Evolutionary conservation across 2,329 filamentous ascomycete genomes (phyloP), one percentile per base, ranked within the genome.

Genomic region (Cercospora canescens): DNA sequence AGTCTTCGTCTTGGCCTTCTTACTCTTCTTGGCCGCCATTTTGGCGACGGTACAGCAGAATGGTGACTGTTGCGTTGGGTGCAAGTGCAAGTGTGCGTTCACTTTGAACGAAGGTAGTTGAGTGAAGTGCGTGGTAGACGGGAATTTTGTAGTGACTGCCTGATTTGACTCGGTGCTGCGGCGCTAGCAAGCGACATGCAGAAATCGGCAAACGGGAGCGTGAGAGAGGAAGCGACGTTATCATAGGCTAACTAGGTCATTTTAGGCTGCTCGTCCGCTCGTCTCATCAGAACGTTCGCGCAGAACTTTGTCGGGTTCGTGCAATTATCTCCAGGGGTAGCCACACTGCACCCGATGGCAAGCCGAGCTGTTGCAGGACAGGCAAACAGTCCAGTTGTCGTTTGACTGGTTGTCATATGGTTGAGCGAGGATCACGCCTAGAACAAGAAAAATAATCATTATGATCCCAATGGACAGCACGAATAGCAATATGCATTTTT

Each of bases 1-100:
- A 50, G 50, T 21, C 30, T 62, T 55, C 18, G 16, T n/a, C n/a
- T 55, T 62, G 41, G 24, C 26, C 30, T 32, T 62, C 14, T 56
- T 56, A 26, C 52, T 37, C 48, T 62, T 62, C 34, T 62, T 56
- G 7, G 48, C 60, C 16, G 60, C 60, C 60, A 62, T 62, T 6
- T 55, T 21, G 2, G 45, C 1, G 45, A 21, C 5, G 12, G 14
- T 7, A 26, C 45, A 52, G 4, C 45, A 18, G 11, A 18, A 11
- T 52, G 28, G 45, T 28, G n/a, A 34, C 1, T n/a, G 12, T n/a
- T 45, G 24, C 21, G 21, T 0, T 24, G 41, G 28, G 54, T 7
- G 8, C 18, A 24, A 21, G 11, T 52, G 14, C 57, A 60, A 37
- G 11, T n/a, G 24, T 11, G 52, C 14, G 21, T 56, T 52, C 12